Evolutionary conservation across 2,329 filamentous ascomycete genomes (phyloP).

Genomic region (Aspergillus vadensis): DNA sequence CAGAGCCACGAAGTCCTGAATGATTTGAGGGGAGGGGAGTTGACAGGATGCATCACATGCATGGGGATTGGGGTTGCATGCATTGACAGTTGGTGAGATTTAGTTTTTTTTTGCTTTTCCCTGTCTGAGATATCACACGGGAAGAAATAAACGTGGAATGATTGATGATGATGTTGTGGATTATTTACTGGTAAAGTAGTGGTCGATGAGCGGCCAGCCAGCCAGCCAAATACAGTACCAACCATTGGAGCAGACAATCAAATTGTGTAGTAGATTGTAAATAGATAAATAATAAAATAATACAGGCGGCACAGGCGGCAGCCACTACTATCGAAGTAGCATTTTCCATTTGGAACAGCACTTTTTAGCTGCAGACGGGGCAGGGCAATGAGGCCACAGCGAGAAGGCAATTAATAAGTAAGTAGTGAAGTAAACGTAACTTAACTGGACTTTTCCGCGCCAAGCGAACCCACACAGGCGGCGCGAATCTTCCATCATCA

Average conservation of each 20-base stretch:
- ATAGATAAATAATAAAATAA: background rate
- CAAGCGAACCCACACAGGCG: conserved; percentile 5
- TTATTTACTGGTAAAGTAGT: too few species aligned
- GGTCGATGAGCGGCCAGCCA: background rate
- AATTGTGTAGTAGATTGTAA: too few species aligned
- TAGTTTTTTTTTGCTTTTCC: background rate
- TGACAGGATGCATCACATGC: background rate
- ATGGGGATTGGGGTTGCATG: background rate
- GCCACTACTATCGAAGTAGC: background rate
- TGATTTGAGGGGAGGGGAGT: background rate
- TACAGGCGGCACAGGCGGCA: background rate
- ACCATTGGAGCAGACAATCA: too few species aligned
- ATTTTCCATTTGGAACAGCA: too few species aligned
- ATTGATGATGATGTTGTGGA: background rate
- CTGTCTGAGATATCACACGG: too few species aligned
- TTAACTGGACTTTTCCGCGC: background rate
- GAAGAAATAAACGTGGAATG: background rate
- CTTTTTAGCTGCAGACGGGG: too few species aligned
- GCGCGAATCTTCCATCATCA: background rate
- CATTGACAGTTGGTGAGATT: background rate
- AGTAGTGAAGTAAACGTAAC: background rate
- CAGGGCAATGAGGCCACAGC: background rate
- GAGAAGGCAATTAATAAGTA: background rate
- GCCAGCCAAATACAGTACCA: too few species aligned
- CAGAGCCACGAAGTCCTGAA: background rate